phyloP scores from a whole-genome alignment of 2,329 filamentous ascomycete species.

The Rugonectria rugulosa region DNA sequence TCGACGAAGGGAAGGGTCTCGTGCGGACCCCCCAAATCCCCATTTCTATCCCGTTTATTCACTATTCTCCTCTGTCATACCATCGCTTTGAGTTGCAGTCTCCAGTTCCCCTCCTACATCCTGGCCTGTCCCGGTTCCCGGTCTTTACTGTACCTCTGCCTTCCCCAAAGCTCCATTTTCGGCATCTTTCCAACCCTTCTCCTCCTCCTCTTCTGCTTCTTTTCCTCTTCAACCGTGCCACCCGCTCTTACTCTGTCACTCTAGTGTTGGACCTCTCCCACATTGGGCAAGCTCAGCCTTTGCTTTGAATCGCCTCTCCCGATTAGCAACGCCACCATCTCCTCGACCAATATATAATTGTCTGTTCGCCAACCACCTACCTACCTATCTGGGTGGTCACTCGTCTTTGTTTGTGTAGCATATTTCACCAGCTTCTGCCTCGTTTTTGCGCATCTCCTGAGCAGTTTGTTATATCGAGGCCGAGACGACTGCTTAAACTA shows the following conservation, averaged over 20 bases:
- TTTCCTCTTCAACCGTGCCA: slow-evolving; percentile 10
- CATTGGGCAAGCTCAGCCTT: background rate
- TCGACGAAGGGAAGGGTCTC: slow-evolving; percentile 1
- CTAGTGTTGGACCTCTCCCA: background rate
- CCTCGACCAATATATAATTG: slow-evolving; percentile 13
- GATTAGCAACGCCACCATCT: background rate
- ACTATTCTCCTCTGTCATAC: background rate
- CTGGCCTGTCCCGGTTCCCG: background rate
- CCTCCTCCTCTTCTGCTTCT: slow-evolving; percentile 7
- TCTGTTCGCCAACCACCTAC: too few species aligned
- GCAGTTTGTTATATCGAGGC: too few species aligned
- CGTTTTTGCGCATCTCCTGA: too few species aligned
- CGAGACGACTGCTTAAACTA: too few species aligned
- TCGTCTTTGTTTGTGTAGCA: too few species aligned
- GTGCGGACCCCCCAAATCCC: slow-evolving; percentile 6
- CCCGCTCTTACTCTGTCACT: background rate
- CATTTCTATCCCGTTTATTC: background rate
- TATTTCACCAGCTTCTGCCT: too few species aligned
- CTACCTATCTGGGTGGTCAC: too few species aligned
- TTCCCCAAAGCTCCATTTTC: background rate
- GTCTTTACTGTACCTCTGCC: too few species aligned
- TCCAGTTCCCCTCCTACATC: background rate
- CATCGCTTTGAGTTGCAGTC: background rate
- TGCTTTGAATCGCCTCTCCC: background rate
- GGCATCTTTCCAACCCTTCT: background rate